Conservation (phyloP, 202 grass and related monocot species). For the Carex arenaria region DNA sequence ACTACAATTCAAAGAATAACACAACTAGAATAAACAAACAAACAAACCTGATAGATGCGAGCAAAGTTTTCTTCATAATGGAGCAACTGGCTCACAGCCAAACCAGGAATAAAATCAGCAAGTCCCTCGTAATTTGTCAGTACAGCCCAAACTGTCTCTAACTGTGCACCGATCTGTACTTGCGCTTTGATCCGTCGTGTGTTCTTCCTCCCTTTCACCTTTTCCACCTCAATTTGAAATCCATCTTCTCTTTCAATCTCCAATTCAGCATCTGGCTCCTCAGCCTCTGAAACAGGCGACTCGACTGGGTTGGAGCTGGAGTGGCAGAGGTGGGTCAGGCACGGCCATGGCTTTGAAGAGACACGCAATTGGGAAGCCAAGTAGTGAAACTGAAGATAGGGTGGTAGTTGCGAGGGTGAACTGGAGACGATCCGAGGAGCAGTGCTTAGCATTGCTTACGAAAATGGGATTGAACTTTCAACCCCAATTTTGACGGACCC, state of each 20-base stretch:
- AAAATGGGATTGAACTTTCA: not conserved
- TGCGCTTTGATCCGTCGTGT: constrained; percentile 36
- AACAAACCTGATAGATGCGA: constrained; percentile 46
- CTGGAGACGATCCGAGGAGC: not conserved
- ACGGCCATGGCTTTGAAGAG: not conserved
- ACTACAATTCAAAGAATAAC: not conserved
- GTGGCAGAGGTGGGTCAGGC: not conserved
- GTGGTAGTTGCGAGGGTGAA: not conserved
- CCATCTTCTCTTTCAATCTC: constrained; percentile 19
- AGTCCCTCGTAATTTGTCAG: constrained; percentile 83
- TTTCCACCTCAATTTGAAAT: constrained; percentile 46
- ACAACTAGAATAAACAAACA: not conserved
- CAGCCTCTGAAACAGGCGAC: not conserved
- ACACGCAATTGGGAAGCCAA: not conserved
- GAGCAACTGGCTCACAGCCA: constrained; percentile 57
- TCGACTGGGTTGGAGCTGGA: constrained; percentile 9
- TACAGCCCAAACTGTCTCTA: constrained; percentile 66
- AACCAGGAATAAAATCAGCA: constrained; percentile 58
- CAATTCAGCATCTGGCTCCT: not conserved
- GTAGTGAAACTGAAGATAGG: not conserved
- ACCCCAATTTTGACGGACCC: not conserved
- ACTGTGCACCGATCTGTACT: constrained; percentile 43
- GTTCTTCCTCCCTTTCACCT: constrained; percentile 39
- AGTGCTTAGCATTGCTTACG: not conserved
- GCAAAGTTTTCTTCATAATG: constrained; percentile 29